Conservation (phyloP, 2,329 filamentous ascomycete species). For the Orbilia oligospora region DNA sequence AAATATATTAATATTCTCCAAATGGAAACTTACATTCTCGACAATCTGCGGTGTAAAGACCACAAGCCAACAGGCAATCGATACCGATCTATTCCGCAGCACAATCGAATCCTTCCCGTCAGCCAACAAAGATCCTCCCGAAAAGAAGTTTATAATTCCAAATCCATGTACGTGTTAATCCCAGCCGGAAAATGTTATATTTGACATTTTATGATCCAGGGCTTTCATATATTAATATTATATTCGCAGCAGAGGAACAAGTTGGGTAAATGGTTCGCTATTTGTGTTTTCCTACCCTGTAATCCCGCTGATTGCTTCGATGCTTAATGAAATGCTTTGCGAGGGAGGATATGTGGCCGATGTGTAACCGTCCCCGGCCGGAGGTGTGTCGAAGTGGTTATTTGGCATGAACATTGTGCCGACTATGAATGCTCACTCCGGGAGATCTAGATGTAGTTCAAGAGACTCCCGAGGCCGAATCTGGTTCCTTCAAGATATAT, state of each 20-base stretch:
- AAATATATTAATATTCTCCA: no score
- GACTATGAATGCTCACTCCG: neutral
- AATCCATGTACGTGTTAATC: slow-evolving; percentile 2
- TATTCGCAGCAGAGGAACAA: slow-evolving; percentile 6
- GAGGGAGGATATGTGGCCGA: slow-evolving; percentile 41
- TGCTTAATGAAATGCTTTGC: slow-evolving; percentile 36
- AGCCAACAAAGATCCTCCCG: slow-evolving; percentile 24
- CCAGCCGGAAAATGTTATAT: neutral
- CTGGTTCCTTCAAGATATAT: neutral
- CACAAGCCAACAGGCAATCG: slow-evolving; percentile 97
- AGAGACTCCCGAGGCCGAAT: neutral
- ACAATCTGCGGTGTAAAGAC: slow-evolving; percentile 98
- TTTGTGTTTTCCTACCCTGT: slow-evolving; percentile 53
- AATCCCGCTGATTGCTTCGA: slow-evolving; percentile 57
- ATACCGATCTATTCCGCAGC: slow-evolving; percentile 78
- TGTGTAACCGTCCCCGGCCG: slow-evolving; percentile 8
- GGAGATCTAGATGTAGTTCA: neutral
- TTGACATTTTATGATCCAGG: neutral
- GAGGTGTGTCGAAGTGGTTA: slow-evolving; percentile 20
- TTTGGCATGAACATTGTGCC: slow-evolving; percentile 25
- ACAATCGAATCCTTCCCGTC: slow-evolving; percentile 34
- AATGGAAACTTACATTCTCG: slow-evolving; percentile 77
- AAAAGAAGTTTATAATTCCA: slow-evolving; percentile 7
- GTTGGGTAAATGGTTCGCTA: slow-evolving; percentile 10
- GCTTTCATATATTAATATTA: neutral